phyloP scores from a whole-genome alignment of 2,329 filamentous ascomycete species.

The Dothideomycetes sp. region DNA sequence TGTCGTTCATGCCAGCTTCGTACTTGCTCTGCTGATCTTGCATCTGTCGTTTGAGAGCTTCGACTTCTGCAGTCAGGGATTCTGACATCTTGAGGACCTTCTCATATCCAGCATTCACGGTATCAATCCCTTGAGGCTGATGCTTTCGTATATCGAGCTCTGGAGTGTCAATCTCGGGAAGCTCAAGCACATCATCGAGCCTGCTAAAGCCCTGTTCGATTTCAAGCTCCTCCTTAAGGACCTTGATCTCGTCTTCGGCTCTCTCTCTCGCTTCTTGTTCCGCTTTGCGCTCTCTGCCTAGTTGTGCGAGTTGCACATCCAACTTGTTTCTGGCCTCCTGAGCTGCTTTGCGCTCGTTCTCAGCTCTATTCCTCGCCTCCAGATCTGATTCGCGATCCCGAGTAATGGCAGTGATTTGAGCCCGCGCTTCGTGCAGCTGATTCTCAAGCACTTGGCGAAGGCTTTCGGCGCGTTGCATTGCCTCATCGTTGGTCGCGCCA shows the following conservation, averaged over 20 bases:
- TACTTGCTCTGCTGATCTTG: neutral
- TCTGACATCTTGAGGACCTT: slow-evolving; percentile 4
- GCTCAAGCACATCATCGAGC: neutral
- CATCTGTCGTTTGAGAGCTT: neutral
- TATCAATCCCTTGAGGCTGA: neutral
- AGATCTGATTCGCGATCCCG: slow-evolving; percentile 1
- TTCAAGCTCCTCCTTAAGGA: slow-evolving; percentile 15
- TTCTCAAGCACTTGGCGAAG: neutral
- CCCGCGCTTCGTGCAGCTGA: slow-evolving; percentile 3
- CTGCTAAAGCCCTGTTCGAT: slow-evolving; percentile 10
- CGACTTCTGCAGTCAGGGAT: neutral
- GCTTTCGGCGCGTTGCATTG: neutral
- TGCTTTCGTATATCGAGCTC: no score
- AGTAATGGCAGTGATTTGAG: slow-evolving; percentile 1
- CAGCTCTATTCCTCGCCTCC: no score
- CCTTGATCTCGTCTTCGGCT: slow-evolving; percentile 12
- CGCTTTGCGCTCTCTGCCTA: slow-evolving; percentile 1
- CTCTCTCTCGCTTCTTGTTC: neutral
- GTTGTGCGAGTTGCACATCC: slow-evolving; percentile 3
- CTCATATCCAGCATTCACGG: neutral
- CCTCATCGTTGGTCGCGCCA: neutral
- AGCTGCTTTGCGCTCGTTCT: slow-evolving; percentile 5
- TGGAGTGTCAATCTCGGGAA: neutral
- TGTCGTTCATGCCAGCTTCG: no score
- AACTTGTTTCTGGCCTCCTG: slow-evolving; percentile 8